Evolutionary conservation across 1,284 basidiomycete species (phyloP).

Genomic region (Sanguinoderma infundibulare): DNA sequence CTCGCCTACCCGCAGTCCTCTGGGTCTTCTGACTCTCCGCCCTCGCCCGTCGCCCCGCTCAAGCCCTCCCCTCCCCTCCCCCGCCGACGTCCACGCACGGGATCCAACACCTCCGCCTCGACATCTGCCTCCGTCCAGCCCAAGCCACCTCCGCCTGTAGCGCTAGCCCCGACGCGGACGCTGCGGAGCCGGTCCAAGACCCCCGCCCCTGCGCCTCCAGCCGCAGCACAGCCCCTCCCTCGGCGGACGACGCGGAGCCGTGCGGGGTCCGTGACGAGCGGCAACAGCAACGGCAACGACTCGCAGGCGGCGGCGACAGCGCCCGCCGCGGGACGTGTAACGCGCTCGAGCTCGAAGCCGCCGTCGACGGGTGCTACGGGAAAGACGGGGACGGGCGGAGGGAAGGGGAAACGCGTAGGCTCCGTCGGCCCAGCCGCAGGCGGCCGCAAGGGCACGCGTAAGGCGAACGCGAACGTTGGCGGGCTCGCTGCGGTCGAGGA

Average conservation of each 20-base stretch:
- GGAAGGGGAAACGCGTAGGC: slow-evolving; percentile 5
- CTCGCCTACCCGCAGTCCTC: background rate
- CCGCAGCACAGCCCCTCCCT: slow-evolving; percentile 2
- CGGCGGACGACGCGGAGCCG: slow-evolving; percentile 15
- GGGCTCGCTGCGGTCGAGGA: slow-evolving; percentile 15
- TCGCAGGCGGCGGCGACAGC: background rate
- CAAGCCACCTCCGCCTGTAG: no score
- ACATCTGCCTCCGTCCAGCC: no score
- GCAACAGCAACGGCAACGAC: background rate
- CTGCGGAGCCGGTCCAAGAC: slow-evolving; percentile 22
- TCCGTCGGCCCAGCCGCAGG: background rate
- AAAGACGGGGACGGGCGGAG: no score
- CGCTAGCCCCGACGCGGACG: slow-evolving; percentile 3
- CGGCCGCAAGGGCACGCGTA: background rate
- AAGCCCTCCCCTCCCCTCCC: no score
- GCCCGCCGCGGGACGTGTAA: background rate
- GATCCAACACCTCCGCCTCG: background rate
- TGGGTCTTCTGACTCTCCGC: no score
- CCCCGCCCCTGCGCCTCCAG: slow-evolving; percentile 7
- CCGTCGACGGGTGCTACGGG: no score
- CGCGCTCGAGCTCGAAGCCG: slow-evolving; percentile 12
- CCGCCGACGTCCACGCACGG: background rate
- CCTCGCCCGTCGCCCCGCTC: no score
- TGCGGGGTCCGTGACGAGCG: background rate
- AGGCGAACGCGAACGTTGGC: background rate